These are phyloP conservation scores for Lactarius sanguifluus DNA, from an alignment of 768 basidiomycete genomes.

Conservation along the genomic window DNA sequence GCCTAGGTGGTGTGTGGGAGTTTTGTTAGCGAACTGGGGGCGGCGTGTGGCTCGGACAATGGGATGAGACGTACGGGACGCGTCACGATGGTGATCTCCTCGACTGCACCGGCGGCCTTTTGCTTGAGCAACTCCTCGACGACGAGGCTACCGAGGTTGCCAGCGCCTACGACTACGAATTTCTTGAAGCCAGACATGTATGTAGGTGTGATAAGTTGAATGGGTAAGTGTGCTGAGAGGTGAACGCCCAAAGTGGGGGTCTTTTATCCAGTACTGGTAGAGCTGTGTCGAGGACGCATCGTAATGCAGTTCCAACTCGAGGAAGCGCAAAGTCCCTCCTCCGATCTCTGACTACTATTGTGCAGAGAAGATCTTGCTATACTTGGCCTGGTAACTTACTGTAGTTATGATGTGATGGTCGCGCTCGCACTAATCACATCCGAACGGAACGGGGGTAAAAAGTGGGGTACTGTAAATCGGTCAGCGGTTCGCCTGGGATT, in stretches of 20 bases:
- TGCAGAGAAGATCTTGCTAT: background rate
- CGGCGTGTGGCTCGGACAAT: no score
- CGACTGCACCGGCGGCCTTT: constrained; percentile 22
- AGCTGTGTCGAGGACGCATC: background rate
- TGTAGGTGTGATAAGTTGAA: background rate
- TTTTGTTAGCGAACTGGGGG: background rate
- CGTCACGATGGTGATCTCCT: constrained; percentile 23
- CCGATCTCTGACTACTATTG: background rate
- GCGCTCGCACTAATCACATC: background rate
- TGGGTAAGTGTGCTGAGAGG: constrained; percentile 1
- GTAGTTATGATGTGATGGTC: background rate
- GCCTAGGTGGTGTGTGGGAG: background rate
- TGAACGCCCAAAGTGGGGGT: background rate
- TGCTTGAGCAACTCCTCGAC: constrained; percentile 29
- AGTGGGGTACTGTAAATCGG: background rate
- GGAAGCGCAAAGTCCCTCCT: background rate
- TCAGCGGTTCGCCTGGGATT: background rate
- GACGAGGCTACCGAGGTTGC: constrained; percentile 27
- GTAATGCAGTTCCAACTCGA: background rate
- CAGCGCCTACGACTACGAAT: constrained; percentile 27
- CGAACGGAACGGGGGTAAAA: background rate
- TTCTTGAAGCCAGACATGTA: constrained; percentile 25
- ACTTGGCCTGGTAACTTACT: background rate
- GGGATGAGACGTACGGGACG: constrained; percentile 22
- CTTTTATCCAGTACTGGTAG: background rate